Conservation (phyloP, 257 asterid genomes). For the Eustoma russellianum region DNA sequence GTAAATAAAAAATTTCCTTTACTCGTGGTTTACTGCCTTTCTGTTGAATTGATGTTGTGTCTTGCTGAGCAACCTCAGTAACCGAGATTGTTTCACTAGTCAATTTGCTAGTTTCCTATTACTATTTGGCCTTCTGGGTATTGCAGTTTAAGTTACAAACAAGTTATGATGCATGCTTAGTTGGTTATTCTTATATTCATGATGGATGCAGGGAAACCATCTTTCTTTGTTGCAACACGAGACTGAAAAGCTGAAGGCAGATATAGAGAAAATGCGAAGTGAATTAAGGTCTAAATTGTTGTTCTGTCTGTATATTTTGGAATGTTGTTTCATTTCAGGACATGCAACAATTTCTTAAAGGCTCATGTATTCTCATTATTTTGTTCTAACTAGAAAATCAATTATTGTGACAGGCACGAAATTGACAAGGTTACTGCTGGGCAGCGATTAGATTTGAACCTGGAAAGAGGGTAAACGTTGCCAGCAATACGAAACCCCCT, state of each 20-base stretch:
- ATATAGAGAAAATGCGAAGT: constrained; percentile 82
- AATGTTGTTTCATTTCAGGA: neutral
- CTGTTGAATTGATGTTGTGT: too few relatives aligned
- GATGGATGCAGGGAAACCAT: constrained; percentile 64
- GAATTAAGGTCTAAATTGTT: constrained; percentile 55
- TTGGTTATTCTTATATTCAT: neutral
- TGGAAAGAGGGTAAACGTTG: constrained; percentile 91
- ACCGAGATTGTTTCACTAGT: too few relatives aligned
- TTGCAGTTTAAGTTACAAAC: too few relatives aligned
- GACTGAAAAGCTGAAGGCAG: constrained; percentile 71
- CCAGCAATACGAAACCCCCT: too few relatives aligned
- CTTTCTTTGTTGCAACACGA: constrained; percentile 85
- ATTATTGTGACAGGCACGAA: constrained; percentile 61
- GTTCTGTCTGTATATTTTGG: too few relatives aligned
- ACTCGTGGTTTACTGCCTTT: too few relatives aligned
- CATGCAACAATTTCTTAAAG: neutral
- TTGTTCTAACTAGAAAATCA: constrained; percentile 6
- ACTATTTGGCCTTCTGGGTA: too few relatives aligned
- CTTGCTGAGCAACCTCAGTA: too few relatives aligned
- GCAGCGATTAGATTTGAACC: constrained; percentile 89
- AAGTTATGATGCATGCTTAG: too few relatives aligned
- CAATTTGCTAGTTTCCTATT: too few relatives aligned
- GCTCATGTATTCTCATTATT: neutral
- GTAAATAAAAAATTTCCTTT: too few relatives aligned
- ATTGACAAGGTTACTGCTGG: constrained; percentile 93